Percentiles rank a stretch among this genome's conserved stretches.
Evolutionary conservation across 2,329 filamentous ascomycete species (phyloP).

Genomic region (Botrytis sinoallii): DNA sequence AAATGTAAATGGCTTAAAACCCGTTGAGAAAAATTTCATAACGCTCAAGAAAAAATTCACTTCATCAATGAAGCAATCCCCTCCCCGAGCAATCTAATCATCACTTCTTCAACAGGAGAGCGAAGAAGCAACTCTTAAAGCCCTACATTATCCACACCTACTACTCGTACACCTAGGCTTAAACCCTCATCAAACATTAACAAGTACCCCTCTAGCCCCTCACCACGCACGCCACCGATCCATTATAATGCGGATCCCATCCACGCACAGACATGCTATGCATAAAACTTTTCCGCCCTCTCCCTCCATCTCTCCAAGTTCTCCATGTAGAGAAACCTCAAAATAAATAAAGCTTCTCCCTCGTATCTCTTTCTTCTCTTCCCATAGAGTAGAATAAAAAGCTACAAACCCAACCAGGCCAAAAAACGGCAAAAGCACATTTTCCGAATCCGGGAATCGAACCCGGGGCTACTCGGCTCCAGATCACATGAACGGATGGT

Average conservation of each 20-base stretch:
- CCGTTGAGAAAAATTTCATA: no score
- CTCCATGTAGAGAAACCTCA: background rate
- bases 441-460: background rate
- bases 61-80: no score
- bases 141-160: background rate
- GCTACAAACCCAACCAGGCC: no score
- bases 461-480: background rate
- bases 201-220: background rate
- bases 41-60: no score
- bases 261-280: background rate
- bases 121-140: background rate
- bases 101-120: background rate
- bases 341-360: background rate
- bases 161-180: background rate
- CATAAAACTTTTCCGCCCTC: background rate
- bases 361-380: no score
- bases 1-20: no score
- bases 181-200: background rate
- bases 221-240: background rate
- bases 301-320: background rate
- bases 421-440: background rate
- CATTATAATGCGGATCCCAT: background rate
- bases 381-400: no score
- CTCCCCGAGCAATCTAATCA: background rate
- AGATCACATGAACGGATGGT: rapidly evolving